Evolutionary conservation across 2,329 filamentous ascomycete species (phyloP).

Genomic region (Pseudocercospora macadamiae): DNA sequence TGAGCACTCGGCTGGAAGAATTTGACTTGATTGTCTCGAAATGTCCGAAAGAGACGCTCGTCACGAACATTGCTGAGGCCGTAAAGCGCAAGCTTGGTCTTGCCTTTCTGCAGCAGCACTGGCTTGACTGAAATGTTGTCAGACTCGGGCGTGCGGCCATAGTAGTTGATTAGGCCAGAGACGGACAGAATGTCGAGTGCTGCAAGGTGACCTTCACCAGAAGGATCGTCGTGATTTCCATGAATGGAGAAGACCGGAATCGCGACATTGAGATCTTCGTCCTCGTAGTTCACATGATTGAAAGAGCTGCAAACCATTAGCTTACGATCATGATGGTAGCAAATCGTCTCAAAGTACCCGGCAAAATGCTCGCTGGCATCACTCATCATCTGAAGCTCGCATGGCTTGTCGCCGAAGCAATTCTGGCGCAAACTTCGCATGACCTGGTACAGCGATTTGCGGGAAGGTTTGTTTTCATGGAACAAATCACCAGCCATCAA

Average conservation of each 20-base stretch:
- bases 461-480: slow-evolving; percentile 95
- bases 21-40: slow-evolving; percentile 88
- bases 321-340: not conserved
- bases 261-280: slow-evolving; percentile 93
- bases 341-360: too few relatives aligned
- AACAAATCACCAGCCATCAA: slow-evolving; percentile 93
- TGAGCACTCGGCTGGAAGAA: slow-evolving; percentile 85
- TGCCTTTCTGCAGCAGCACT: slow-evolving; percentile 87
- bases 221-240: slow-evolving; percentile 96
- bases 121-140: slow-evolving; percentile 94
- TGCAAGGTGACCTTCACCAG: slow-evolving; percentile 90
- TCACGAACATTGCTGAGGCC: slow-evolving; percentile 96
- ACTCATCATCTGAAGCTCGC: slow-evolving; percentile 90
- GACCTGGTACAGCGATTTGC: slow-evolving; percentile 95
- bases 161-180: slow-evolving; percentile 92
- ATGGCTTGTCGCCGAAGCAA: slow-evolving; percentile 92
- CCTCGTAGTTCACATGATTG: slow-evolving; percentile 95
- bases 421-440: slow-evolving; percentile 94
- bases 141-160: slow-evolving; percentile 84
- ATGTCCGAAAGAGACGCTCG: slow-evolving; percentile 91
- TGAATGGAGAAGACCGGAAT: slow-evolving; percentile 99
- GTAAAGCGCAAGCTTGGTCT: slow-evolving; percentile 89
- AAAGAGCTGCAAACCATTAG: slow-evolving; percentile 60
- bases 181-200: slow-evolving; percentile 90
- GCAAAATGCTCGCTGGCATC: slow-evolving; percentile 88